phyloP scores from a whole-genome alignment of 2,329 filamentous ascomycete genomes.

The Epichloe glyceriae region DNA sequence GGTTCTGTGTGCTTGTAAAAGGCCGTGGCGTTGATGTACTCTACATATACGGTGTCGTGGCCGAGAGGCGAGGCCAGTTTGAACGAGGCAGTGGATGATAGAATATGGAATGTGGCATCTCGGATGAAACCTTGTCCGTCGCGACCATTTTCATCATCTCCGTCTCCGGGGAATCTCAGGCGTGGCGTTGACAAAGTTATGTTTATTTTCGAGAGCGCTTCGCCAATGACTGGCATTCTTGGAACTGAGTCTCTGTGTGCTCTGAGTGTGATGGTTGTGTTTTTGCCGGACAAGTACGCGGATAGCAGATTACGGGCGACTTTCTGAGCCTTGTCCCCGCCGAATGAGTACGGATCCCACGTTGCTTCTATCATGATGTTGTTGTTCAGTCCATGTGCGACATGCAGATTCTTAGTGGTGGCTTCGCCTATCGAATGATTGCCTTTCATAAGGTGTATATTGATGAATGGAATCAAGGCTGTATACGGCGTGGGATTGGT shows the following conservation, averaged over 20 bases:
- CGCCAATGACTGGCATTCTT: conserved; percentile 54
- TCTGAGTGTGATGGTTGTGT: conserved; percentile 65
- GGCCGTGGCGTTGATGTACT: conserved; percentile 70
- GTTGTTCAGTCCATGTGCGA: conserved; percentile 60
- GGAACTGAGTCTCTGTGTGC: conserved; percentile 64
- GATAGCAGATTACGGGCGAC: conserved; percentile 65
- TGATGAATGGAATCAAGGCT: conserved; percentile 67
- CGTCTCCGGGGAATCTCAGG: conserved; percentile 41
- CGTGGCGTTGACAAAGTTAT: conserved; percentile 60
- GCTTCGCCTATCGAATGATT: conserved; percentile 64
- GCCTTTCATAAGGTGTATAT: conserved; percentile 63
- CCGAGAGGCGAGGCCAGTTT: conserved; percentile 66
- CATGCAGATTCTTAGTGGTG: conserved; percentile 46
- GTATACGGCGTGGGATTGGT: conserved; percentile 86
- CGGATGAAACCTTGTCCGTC: conserved; percentile 57
- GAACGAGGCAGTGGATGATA: conserved; percentile 79
- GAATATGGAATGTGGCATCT: conserved; percentile 73
- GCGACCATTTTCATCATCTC: conserved; percentile 15
- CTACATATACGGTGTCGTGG: conserved; percentile 62
- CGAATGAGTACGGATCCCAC: conserved; percentile 57
- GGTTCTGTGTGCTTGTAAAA: conserved; percentile 70
- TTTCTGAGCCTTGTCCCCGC: conserved; percentile 46
- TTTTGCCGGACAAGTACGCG: conserved; percentile 76
- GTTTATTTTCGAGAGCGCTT: conserved; percentile 58
- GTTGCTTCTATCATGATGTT: conserved; percentile 52